Base-by-base conservation (phyloP, 106 monocot genomes). In the Dendrobium chrysotoxum region DNA sequence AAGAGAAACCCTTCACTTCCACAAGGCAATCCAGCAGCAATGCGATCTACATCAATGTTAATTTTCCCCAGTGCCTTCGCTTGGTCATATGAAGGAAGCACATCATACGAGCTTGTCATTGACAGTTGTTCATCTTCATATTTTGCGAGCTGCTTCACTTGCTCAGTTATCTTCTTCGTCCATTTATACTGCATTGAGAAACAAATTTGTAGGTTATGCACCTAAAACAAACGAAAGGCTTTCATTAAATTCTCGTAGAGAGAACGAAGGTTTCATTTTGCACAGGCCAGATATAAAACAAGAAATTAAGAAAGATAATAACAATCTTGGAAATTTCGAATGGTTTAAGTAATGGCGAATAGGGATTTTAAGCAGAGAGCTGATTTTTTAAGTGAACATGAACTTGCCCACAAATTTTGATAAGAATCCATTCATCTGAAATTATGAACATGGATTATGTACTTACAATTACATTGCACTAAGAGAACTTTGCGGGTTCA, bases 1-100 rank as follows among this genome's bases (percentile, higher is more conserved):
- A 99, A 82, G 21, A 99, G 92, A 77, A 99, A 95, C 45, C 95
- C 86, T 76, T 99, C 98, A 83, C 92, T 95, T 50, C 98, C 98
- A 88, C 98, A 99, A 79, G 98, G 98, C 70, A 95, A 87, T 72
- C 98, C 98, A 75, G 98, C 89, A 93, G 98, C 90, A 88, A 99
- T 99, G 53, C 95, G 90, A 75, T 88, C 95, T 25, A 95, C 87
- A 87, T 99, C 98, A 82, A 99, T 95, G 23, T 78, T 91, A 82
- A 87, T 85, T 85, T 93, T 99, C 57, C 98, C 98, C 45, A 99
- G 85, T 23, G 95, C 95, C 58, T 78, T 99, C 76, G 98, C 98
- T 84, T 95, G 95, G 79, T 99, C 98, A 82, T 99, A 99, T 1
- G 88, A 83, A 86, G 90, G 86, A 13, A 93, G 79, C 67, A 87